Evolutionary conservation across 306 rosid species (phyloP).

Genomic region (Vigna trinervia): DNA sequence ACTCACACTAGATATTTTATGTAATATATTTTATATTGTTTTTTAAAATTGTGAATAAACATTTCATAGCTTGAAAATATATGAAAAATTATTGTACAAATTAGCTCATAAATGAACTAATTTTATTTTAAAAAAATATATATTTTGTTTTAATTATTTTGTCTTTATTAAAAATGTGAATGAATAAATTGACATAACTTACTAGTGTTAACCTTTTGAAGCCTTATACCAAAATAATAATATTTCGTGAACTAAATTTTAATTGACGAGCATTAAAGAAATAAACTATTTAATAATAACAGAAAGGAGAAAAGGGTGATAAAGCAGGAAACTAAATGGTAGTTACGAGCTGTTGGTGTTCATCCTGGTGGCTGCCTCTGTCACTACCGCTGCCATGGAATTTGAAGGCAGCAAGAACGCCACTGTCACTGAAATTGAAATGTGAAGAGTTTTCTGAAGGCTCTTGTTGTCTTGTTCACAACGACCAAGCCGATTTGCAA

Average conservation of each 20-base stretch:
- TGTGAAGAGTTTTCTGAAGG: neutral
- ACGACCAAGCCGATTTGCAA: slow-evolving; percentile 53
- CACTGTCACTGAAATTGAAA: neutral
- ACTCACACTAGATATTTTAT: no score
- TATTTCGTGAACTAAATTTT: neutral
- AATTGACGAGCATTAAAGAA: neutral
- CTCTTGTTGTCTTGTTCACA: slow-evolving; percentile 10
- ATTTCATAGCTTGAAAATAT: no score
- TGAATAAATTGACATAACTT: no score
- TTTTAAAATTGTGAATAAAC: no score
- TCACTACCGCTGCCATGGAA: neutral
- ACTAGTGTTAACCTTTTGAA: no score
- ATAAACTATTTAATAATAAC: neutral
- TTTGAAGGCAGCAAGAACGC: slow-evolving; percentile 11
- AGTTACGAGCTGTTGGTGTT: neutral
- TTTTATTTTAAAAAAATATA: no score
- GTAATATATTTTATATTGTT: no score
- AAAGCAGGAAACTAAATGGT: slow-evolving; percentile 32
- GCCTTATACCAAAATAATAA: no score
- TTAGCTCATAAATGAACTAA: no score
- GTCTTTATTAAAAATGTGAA: no score
- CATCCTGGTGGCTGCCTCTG: neutral
- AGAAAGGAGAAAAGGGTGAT: neutral
- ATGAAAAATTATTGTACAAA: no score
- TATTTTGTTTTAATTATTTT: no score